phyloP scores from a whole-genome alignment of 1,139 yeast genomes.

The Blastobotrys petasosporus region DNA sequence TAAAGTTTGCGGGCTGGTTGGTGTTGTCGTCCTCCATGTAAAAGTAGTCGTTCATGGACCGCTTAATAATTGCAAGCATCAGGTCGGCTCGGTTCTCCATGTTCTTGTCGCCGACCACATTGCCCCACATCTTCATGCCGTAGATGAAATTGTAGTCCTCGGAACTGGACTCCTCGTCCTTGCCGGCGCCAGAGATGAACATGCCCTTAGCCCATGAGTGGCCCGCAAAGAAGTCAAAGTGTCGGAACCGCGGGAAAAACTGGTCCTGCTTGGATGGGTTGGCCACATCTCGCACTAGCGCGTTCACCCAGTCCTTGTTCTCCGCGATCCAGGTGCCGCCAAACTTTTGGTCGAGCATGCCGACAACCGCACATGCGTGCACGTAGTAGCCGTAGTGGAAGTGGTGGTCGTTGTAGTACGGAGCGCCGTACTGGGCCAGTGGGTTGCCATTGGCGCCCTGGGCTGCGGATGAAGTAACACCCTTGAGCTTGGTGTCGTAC shows the following conservation, averaged over 20 bases:
- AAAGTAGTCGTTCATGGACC: constrained; percentile 61
- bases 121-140: constrained; percentile 80
- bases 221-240: constrained; percentile 76
- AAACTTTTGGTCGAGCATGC: constrained; percentile 50
- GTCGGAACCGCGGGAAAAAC: constrained; percentile 69
- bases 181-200: constrained; percentile 65
- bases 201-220: constrained; percentile 85
- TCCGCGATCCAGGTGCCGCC: constrained; percentile 65
- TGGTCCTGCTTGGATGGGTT: constrained; percentile 58
- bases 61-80: constrained; percentile 59
- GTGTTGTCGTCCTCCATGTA: constrained; percentile 51
- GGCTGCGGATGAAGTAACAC: constrained; percentile 61
- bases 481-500: constrained; percentile 63
- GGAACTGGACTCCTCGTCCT: constrained; percentile 73
- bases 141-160: constrained; percentile 78
- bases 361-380: constrained; percentile 74
- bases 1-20: constrained; percentile 51
- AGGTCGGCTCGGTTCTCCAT: constrained; percentile 75
- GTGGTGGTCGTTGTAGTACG: constrained; percentile 73
- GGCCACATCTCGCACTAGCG: constrained; percentile 68
- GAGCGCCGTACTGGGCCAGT: constrained; percentile 58
- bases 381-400: constrained; percentile 76
- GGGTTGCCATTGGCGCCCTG: constrained; percentile 43
- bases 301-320: constrained; percentile 60
- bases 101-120: constrained; percentile 58